Evolutionary conservation across 2,329 filamentous ascomycete genomes (phyloP).

Genomic region (Teratosphaeria nubilosa): DNA sequence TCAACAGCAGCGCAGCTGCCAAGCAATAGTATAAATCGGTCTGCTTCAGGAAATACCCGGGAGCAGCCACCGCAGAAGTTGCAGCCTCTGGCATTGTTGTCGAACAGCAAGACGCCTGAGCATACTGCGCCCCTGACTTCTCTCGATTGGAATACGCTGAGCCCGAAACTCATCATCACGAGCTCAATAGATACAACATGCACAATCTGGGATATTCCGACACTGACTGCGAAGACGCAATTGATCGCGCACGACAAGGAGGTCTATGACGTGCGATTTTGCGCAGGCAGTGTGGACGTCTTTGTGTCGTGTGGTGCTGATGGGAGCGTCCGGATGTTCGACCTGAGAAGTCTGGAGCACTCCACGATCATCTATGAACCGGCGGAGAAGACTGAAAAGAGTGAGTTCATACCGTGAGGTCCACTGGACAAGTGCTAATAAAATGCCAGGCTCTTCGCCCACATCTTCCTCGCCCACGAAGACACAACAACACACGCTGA

Average conservation of each 20-base stretch:
- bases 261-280: constrained; percentile 96
- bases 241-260: constrained; percentile 98
- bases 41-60: constrained; percentile 50
- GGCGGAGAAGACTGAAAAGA: constrained; percentile 63
- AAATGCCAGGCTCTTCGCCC: constrained; percentile 27
- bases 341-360: constrained; percentile 88
- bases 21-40: constrained; percentile 60
- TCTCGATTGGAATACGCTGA: constrained; percentile 95
- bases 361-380: constrained; percentile 99
- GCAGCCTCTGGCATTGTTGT: constrained; percentile 82
- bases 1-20: constrained; percentile 17
- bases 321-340: constrained; percentile 97
- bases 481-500: constrained; percentile 67
- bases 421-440: not conserved
- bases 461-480: constrained; percentile 59
- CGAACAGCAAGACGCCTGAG: constrained; percentile 96
- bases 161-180: constrained; percentile 93
- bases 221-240: constrained; percentile 93
- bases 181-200: constrained; percentile 98
- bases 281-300: constrained; percentile 94
- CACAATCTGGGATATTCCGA: constrained; percentile 99
- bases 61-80: constrained; percentile 63
- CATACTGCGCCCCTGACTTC: constrained; percentile 95
- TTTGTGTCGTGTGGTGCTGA: constrained; percentile 97
- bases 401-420: constrained; percentile 18